Evolutionary conservation across 1,139 yeast genomes (phyloP), one percentile per base, ranked within the genome.

Genomic region (Pichia sp.): DNA sequence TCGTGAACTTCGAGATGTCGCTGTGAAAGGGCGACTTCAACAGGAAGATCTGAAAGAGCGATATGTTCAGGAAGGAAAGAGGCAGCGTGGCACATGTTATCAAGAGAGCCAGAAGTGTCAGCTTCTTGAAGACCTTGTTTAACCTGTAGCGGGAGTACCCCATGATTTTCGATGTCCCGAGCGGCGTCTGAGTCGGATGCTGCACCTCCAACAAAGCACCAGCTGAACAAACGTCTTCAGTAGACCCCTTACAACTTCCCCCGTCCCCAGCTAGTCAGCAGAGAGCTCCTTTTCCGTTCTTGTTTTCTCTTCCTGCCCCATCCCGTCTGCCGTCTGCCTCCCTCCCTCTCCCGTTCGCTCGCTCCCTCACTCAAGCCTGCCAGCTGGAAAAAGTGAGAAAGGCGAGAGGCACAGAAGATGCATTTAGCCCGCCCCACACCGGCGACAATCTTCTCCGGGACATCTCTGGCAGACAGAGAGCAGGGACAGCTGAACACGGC

Each of bases 1-100:
- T 41, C 4, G 62, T 61, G 16, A 56, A 55, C 50, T 58, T 51
- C 1, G 54, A 46, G 18, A 54, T 30, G 25, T 43, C 49, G 22
- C 44, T 28, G 22, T 48, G 54, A 13, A 49, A 47, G 5, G 48
- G 44, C 4, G 44, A 37, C 2, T 28, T 23, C 4, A 46, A 18
- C 10, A 46, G 42, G 9, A 51, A 31, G 41, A 41, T 9, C 40
- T 52, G 49, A 1, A 47, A 37, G 8, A 43, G 9, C 13, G 49
- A n/a, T n/a, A 23, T 47, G 26, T 47, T 39, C 3, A 49, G 10
- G 4, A 49, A 42, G 3, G 46, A 42, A 9, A 52, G 21, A 12
- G 49, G 43, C 7, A 48, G 10, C 5, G 48, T 12, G 19, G 26
- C 43, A 16, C 40, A 19, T 41, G 47, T 31, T 19, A 49, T 9